Evolutionary conservation across 805 yeast species (phyloP).

Genomic region (Zygotorulaspora danielsina): DNA sequence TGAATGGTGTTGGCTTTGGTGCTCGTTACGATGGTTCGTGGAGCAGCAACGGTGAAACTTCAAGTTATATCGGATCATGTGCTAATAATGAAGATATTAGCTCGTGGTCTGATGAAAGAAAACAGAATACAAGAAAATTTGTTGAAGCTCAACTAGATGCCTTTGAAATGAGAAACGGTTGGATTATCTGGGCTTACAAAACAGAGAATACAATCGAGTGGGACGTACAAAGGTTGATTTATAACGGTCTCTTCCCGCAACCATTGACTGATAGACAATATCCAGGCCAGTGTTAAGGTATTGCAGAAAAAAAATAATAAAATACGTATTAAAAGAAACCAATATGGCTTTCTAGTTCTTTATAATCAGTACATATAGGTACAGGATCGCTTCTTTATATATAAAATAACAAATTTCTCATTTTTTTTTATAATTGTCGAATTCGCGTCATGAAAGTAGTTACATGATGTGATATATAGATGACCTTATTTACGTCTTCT

Average conservation of each 20-base stretch:
- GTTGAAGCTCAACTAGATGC: constrained; percentile 92
- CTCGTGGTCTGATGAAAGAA: constrained; percentile 58
- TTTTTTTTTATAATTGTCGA: no score
- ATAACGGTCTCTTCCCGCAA: constrained; percentile 67
- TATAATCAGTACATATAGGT: no score
- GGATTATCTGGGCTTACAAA: constrained; percentile 95
- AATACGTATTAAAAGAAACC: no score
- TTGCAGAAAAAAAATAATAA: no score
- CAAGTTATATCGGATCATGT: constrained; percentile 58
- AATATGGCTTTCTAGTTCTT: no score
- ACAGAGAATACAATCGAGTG: constrained; percentile 80
- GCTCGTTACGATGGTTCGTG: constrained; percentile 72
- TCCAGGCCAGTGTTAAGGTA: constrained; percentile 56
- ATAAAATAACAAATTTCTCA: no score
- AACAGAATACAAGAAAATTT: constrained; percentile 56
- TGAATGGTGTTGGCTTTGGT: constrained; percentile 82
- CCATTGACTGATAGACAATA: constrained; percentile 67
- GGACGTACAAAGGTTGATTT: constrained; percentile 66
- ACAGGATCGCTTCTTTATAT: no score
- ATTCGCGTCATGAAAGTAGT: no score
- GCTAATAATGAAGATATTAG: constrained; percentile 42
- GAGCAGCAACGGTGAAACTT: constrained; percentile 33
- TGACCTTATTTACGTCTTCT: no score
- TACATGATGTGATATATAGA: no score
- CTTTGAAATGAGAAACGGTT: constrained; percentile 67